A percentile compares a stretch with the other conserved stretches of the same genome.
phyloP scores from a whole-genome alignment of 2,329 filamentous ascomycete genomes.

The Penicillium griseofulvum region DNA sequence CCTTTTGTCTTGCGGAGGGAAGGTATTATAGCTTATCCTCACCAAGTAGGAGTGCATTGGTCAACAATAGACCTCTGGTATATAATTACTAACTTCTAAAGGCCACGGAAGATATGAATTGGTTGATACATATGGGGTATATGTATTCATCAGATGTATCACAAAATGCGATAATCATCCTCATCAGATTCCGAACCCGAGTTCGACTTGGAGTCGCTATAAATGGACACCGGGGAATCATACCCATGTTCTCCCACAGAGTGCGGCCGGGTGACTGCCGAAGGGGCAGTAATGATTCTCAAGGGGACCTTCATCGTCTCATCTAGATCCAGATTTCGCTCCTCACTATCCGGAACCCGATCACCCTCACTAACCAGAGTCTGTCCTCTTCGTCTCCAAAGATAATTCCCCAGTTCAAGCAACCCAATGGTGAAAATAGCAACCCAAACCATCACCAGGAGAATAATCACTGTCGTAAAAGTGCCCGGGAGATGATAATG shows the following conservation, averaged over 20 bases:
- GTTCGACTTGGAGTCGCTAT: background rate
- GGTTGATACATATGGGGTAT: background rate
- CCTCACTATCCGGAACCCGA: background rate
- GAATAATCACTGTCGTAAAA: slow-evolving; percentile 16
- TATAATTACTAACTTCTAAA: background rate
- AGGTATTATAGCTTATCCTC: no score
- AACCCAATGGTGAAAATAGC: slow-evolving; percentile 21
- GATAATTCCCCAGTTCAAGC: slow-evolving; percentile 19
- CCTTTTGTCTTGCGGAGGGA: no score
- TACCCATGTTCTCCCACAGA: background rate
- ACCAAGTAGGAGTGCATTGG: background rate
- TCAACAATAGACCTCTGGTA: background rate
- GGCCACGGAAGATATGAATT: background rate
- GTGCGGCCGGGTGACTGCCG: background rate
- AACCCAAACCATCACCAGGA: slow-evolving; percentile 24
- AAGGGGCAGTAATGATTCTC: background rate
- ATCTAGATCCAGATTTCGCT: background rate
- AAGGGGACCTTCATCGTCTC: slow-evolving; percentile 8
- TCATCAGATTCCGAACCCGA: slow-evolving; percentile 9
- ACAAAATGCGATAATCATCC: slow-evolving; percentile 13
- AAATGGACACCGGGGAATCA: background rate
- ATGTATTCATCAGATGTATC: background rate
- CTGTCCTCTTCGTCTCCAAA: slow-evolving; percentile 11
- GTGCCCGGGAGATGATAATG: slow-evolving; percentile 8
- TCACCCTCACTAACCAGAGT: background rate